Percentiles rank a stretch among this genome's conserved stretches.
phyloP scores from a whole-genome alignment of 306 rosid species.

The Sesbania bispinosa region DNA sequence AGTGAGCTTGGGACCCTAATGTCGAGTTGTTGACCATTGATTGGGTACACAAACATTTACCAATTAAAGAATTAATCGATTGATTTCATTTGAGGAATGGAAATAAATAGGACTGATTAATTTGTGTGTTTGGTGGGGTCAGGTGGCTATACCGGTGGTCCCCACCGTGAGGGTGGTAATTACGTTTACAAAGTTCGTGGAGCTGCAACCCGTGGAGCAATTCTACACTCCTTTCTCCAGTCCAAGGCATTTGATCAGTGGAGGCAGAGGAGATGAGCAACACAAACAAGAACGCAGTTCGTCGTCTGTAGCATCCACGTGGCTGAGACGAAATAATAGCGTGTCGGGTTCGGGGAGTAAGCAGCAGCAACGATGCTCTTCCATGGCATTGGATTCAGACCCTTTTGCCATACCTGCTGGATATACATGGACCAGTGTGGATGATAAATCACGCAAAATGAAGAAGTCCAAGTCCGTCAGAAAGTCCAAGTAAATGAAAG shows the following conservation, averaged over 20 bases:
- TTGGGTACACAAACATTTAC: background rate
- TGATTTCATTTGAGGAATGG: no score
- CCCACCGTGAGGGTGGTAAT: conserved; percentile 91
- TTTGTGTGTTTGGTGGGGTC: conserved; percentile 27
- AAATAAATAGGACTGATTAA: no score
- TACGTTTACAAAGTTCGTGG: conserved; percentile 84
- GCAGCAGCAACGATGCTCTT: conserved; percentile 31
- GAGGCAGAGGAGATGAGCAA: conserved; percentile 35
- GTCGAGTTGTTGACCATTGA: conserved; percentile 14
- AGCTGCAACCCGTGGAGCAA: conserved; percentile 66
- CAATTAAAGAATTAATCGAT: no score
- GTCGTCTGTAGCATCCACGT: conserved; percentile 39
- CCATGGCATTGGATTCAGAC: conserved; percentile 44
- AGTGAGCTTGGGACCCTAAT: no score
- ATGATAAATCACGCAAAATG: conserved; percentile 64
- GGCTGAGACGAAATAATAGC: conserved; percentile 69
- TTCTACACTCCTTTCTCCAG: conserved; percentile 86
- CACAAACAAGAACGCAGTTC: conserved; percentile 24
- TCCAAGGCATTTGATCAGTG: conserved; percentile 52
- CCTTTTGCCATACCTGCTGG: conserved; percentile 90
- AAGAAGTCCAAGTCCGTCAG: conserved; percentile 72
- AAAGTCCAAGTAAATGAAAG: conserved; percentile 48
- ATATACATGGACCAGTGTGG: conserved; percentile 65
- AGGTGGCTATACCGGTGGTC: conserved; percentile 89
- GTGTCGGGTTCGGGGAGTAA: conserved; percentile 41